Base-by-base conservation (phyloP, 371 early-diverging fungal species). In the Rhizopus microsporus region DNA sequence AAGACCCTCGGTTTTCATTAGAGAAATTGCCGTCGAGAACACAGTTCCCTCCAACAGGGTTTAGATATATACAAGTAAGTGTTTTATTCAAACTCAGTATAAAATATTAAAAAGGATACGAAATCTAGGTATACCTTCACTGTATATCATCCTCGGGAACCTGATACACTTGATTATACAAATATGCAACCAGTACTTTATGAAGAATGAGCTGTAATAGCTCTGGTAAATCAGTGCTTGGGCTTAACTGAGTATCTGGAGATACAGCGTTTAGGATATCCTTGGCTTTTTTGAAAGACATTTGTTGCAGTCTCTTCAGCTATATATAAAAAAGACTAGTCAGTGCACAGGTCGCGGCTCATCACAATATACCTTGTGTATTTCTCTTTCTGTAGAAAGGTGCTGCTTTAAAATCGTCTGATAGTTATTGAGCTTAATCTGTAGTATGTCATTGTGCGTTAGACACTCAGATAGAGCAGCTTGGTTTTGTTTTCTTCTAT, bases 401-500 rank as follows among this genome's bases (percentile, higher is more conserved):
- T 16, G 48, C 29, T 49, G 40, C 17, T 60, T 60, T 5, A 30
- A 48, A n/a, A 40, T 15, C 17, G n/a, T 49, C 34, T 54, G 48
- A 34, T 17, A 54, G 9, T 13, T 29, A 13, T 35, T 47, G 0
- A 47, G 10, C 23, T 40, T 40, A 7, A 7, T n/a, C 29, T 54
- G 33, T 16, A 60, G 13, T 5, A 31, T 9, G 12, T 54, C 33
- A n/a, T 42, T 56, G 7, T 46, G 56, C 13, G 38, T 15, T 13
- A 43, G 7, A 1, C 53, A 54, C 7, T 63, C 58, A 12, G 39
- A 42, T 9, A 63, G 48, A 5, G 31, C 33, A 4, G 49, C 44
- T 34, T 71, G 69, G 15, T 62, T 43, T 33, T 54, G 59, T 16
- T 70, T 69, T 32, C 71, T 48, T 35, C 65, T 45, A 5, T 67